These are phyloP conservation scores for Cystofilobasidium ferigula DNA, from an alignment of 768 basidiomycete species.

Conservation along the genomic window DNA sequence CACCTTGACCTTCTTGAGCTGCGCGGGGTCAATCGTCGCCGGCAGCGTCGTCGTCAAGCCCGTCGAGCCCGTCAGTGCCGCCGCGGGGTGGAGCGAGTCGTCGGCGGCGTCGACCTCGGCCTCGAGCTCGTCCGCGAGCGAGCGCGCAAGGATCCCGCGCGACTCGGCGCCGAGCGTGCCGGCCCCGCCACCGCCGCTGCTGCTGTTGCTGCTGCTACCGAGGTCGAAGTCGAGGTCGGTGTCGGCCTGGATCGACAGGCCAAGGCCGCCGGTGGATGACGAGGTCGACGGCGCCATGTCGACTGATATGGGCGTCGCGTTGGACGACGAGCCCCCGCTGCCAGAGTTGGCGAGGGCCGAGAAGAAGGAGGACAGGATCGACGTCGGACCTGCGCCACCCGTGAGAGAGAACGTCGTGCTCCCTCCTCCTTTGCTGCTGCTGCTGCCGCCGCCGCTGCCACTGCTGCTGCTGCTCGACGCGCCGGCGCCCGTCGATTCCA, in stretches of 20 bases:
- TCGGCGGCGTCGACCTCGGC: background rate
- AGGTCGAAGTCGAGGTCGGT: slow-evolving; percentile 2
- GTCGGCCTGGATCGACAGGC: background rate
- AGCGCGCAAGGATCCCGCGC: slow-evolving; percentile 1
- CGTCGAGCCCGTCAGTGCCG: background rate
- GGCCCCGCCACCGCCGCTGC: too few species aligned
- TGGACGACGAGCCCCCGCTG: background rate
- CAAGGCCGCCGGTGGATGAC: background rate
- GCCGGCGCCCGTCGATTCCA: too few species aligned
- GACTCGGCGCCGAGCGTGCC: slow-evolving; percentile 2
- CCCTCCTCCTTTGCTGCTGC: background rate
- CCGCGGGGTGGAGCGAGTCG: background rate
- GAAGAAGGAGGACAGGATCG: slow-evolving; percentile 2
- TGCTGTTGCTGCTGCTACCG: too few species aligned
- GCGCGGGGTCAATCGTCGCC: background rate
- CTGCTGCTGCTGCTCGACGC: too few species aligned
- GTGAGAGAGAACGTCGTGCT: background rate
- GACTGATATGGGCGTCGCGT: background rate
- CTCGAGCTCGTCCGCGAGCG: slow-evolving; percentile 5
- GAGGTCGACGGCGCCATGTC: too few species aligned
- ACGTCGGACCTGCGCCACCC: background rate
- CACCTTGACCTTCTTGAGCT: slow-evolving; percentile 48
- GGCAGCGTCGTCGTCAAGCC: background rate
- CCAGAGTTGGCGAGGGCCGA: background rate
- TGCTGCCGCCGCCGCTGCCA: too few species aligned